These are phyloP conservation scores for Aspergillus fructus DNA, from an alignment of 2,329 filamentous ascomycete species.

Conservation along the genomic window DNA sequence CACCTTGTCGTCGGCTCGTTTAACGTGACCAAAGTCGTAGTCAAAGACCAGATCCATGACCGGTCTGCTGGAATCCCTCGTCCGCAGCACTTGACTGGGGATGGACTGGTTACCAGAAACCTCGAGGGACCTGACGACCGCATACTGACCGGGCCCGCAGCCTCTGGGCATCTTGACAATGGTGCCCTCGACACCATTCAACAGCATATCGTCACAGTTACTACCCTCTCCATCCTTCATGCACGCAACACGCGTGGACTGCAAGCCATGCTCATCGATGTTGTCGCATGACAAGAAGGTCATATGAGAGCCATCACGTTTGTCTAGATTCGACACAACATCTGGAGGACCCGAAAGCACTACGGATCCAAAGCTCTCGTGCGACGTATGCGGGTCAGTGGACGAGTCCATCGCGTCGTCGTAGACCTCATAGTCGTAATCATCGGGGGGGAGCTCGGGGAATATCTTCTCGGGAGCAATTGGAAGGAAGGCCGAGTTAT, in stretches of 20 bases:
- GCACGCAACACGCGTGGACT: not conserved
- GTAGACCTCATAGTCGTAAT: slow-evolving; percentile 4
- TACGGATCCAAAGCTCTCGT: not conserved
- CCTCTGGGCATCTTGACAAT: not conserved
- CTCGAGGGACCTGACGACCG: not conserved
- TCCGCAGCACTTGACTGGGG: not conserved
- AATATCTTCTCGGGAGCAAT: slow-evolving; percentile 4
- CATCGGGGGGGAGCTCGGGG: slow-evolving; percentile 1
- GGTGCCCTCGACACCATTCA: not conserved
- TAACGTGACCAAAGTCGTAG: not conserved
- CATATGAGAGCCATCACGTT: not conserved
- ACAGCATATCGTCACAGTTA: not conserved
- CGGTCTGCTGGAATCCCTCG: not conserved
- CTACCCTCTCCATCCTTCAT: not conserved
- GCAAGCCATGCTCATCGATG: not conserved
- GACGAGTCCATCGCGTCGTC: not conserved
- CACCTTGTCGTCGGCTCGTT: not conserved
- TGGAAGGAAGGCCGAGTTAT: slow-evolving; percentile 2
- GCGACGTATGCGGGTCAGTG: not conserved
- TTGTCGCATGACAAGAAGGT: not conserved
- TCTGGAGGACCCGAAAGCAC: not conserved
- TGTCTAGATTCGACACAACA: not conserved
- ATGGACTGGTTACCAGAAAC: not conserved
- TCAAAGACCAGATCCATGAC: not conserved
- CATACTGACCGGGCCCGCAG: not conserved